These are phyloP conservation scores for Alternaria sp. DNA, from an alignment of 2,329 filamentous ascomycete genomes.

Conservation along the genomic window DNA sequence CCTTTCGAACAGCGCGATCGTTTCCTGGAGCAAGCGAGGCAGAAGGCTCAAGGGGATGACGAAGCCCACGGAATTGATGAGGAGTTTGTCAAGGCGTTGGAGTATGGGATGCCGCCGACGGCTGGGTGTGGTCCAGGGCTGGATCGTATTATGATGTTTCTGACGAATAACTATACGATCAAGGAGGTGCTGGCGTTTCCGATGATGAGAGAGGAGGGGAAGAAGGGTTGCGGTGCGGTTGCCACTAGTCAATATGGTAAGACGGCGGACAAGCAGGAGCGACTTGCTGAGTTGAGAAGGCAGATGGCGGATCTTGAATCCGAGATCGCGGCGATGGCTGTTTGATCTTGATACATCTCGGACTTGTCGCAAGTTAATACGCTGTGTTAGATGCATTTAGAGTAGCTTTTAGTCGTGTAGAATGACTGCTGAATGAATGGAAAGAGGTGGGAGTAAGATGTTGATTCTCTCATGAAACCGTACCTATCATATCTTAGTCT, in stretches of 20 bases:
- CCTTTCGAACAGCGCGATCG: conserved; percentile 84
- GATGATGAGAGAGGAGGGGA: conserved; percentile 81
- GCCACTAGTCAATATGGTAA: background rate
- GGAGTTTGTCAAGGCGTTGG: conserved; percentile 89
- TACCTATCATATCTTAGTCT: background rate
- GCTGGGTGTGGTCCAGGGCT: conserved; percentile 97
- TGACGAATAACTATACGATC: conserved; percentile 95
- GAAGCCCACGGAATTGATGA: conserved; percentile 96
- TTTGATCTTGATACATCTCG: background rate
- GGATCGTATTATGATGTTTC: conserved; percentile 92
- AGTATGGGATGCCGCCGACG: conserved; percentile 88
- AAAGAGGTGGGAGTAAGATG: background rate
- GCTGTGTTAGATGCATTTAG: background rate
- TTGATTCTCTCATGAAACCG: background rate
- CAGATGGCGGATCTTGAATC: background rate
- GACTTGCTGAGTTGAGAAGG: background rate
- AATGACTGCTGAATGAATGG: background rate
- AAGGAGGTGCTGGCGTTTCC: conserved; percentile 97
- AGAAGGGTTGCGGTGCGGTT: background rate
- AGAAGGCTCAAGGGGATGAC: conserved; percentile 93
- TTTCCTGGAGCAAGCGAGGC: conserved; percentile 89
- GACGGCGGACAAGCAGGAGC: background rate
- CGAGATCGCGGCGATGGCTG: background rate
- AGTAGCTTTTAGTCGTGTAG: background rate
- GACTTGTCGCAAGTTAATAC: background rate